phyloP scores from a whole-genome alignment of 148 eudicot species.

The Cornus controversa region DNA sequence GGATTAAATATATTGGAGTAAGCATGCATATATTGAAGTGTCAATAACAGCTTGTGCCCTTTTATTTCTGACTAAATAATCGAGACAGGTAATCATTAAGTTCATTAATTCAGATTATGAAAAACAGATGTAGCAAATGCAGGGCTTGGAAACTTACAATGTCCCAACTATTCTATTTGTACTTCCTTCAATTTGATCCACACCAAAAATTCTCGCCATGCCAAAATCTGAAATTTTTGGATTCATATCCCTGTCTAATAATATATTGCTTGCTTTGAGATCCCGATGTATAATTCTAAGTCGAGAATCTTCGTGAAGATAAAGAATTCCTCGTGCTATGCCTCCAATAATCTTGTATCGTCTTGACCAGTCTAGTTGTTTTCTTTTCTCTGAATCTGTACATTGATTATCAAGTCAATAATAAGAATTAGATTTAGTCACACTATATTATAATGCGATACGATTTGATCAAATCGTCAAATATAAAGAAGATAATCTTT shows the following conservation, averaged over 20 bases:
- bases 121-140: background rate
- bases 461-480: no score
- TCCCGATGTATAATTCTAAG: constrained; percentile 37
- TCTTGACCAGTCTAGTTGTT: constrained; percentile 27
- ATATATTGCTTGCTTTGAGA: constrained; percentile 33
- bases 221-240: constrained; percentile 46
- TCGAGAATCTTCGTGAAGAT: constrained; percentile 36
- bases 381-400: constrained; percentile 24
- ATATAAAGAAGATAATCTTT: no score
- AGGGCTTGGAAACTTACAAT: constrained; percentile 28
- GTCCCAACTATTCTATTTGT: constrained; percentile 42
- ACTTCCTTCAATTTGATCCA: constrained; percentile 34
- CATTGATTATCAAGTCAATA: background rate
- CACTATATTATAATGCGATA: no score
- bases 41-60: no score
- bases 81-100: no score
- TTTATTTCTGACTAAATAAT: no score
- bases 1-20: no score
- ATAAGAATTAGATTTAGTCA: no score
- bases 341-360: constrained; percentile 30
- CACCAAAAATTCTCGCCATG: constrained; percentile 29
- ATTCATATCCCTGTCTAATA: constrained; percentile 32
- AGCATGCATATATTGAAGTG: no score
- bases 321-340: constrained; percentile 32
- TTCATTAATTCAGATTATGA: background rate